A percentile compares a stretch with the other conserved stretches of the same genome.
Evolutionary conservation across 148 eudicot species (phyloP).

Genomic region (Pouteria glomerata): DNA sequence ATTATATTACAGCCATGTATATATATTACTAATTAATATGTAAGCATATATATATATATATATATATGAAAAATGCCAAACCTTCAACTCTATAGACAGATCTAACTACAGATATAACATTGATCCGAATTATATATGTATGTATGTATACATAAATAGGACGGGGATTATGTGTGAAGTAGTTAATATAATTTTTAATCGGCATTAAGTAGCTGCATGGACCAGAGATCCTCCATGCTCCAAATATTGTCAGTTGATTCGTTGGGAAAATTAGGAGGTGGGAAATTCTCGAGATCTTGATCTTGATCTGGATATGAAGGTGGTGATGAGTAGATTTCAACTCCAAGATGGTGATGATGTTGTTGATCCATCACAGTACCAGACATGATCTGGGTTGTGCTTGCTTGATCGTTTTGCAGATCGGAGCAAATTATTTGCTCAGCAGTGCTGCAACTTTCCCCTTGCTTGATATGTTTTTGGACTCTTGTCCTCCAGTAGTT

Average conservation of each 20-base stretch:
- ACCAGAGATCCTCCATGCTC: slow-evolving; percentile 73
- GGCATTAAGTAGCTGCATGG: slow-evolving; percentile 47
- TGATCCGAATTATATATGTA: no score
- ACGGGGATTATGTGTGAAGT: no score
- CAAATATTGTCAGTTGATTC: slow-evolving; percentile 42
- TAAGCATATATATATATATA: no score
- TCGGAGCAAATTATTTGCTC: background rate
- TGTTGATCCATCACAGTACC: background rate
- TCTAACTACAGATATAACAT: no score
- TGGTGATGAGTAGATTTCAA: slow-evolving; percentile 21
- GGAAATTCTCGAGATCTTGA: slow-evolving; percentile 12
- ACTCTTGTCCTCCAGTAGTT: slow-evolving; percentile 85
- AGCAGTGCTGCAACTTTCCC: background rate
- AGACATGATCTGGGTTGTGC: slow-evolving; percentile 19
- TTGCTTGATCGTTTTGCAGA: slow-evolving; percentile 17
- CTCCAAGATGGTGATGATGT: slow-evolving; percentile 2
- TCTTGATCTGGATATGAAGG: background rate
- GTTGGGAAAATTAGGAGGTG: slow-evolving; percentile 26
- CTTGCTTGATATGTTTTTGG: slow-evolving; percentile 71
- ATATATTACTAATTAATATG: no score
- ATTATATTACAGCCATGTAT: no score
- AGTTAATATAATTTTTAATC: slow-evolving; percentile 8
- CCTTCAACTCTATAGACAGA: no score
- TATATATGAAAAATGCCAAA: no score
- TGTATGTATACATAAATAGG: no score